These are phyloP conservation scores for Scutellaria barbata DNA, from an alignment of 257 asterid genomes.

Conservation along the genomic window DNA sequence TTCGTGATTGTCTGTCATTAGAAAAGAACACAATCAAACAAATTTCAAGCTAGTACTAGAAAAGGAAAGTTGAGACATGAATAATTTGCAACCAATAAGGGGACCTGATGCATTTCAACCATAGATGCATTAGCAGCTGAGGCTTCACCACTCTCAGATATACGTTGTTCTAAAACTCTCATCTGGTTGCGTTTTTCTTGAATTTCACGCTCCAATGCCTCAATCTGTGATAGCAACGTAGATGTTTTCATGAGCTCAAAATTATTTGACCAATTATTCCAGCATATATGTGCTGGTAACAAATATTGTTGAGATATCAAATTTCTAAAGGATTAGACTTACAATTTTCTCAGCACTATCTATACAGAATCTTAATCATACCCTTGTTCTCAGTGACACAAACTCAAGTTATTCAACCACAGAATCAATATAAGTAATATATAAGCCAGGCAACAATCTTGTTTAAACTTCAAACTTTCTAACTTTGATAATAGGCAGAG, in stretches of 20 bases:
- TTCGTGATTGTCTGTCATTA: conserved; percentile 69
- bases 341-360: conserved; percentile 1
- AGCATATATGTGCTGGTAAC: conserved; percentile 26
- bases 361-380: not conserved
- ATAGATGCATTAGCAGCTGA: conserved; percentile 80
- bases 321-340: conserved; percentile 9
- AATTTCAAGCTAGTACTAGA: conserved; percentile 9
- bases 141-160: conserved; percentile 84
- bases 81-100: conserved; percentile 21
- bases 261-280: conserved; percentile 24
- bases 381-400: conserved; percentile 1
- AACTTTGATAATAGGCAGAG: conserved; percentile 2
- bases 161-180: conserved; percentile 80
- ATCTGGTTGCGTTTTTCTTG: conserved; percentile 83
- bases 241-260: conserved; percentile 13
- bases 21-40: conserved; percentile 32
- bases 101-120: conserved; percentile 95
- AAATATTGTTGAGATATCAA: not conserved
- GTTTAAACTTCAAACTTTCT: not conserved
- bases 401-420: conserved; percentile 13
- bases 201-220: conserved; percentile 85
- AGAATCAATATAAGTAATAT: not conserved
- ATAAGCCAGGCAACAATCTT: not conserved
- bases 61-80: conserved; percentile 3
- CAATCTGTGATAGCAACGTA: conserved; percentile 56